Evolutionary conservation across 352 stramenopile genomes (phyloP).

Genomic region (Phytophthora litchii): DNA sequence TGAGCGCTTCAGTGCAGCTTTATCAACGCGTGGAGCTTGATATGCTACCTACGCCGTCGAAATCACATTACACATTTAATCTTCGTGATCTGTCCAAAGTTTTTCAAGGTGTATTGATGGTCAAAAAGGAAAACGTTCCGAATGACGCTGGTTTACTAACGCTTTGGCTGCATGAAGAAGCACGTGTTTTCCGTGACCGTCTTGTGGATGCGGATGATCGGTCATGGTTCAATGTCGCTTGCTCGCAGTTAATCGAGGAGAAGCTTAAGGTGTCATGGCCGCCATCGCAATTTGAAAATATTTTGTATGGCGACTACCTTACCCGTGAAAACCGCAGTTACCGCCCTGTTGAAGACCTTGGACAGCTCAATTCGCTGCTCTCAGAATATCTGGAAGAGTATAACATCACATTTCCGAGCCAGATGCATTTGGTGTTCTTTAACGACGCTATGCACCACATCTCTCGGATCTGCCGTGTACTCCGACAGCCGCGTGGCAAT

Average conservation of each 20-base stretch:
- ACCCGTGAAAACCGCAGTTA: slow-evolving; percentile 83
- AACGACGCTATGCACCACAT: slow-evolving; percentile 95
- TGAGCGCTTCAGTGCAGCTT: slow-evolving; percentile 86
- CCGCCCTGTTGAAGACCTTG: slow-evolving; percentile 67
- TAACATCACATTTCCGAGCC: slow-evolving; percentile 92
- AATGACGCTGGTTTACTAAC: slow-evolving; percentile 80
- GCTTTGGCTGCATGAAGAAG: slow-evolving; percentile 93
- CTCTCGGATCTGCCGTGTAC: slow-evolving; percentile 91
- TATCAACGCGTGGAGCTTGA: slow-evolving; percentile 90
- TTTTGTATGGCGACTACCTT: slow-evolving; percentile 93
- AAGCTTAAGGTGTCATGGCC: slow-evolving; percentile 68
- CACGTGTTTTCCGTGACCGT: slow-evolving; percentile 92
- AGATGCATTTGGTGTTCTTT: slow-evolving; percentile 97
- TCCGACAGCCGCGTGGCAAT: slow-evolving; percentile 92
- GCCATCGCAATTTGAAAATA: slow-evolving; percentile 71
- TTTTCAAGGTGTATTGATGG: slow-evolving; percentile 94
- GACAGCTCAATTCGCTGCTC: slow-evolving; percentile 77
- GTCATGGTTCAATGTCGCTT: slow-evolving; percentile 85
- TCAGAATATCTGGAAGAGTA: slow-evolving; percentile 94
- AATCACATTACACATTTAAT: slow-evolving; percentile 96
- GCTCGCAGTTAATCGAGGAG: slow-evolving; percentile 73
- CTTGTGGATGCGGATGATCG: slow-evolving; percentile 89
- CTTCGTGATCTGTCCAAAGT: slow-evolving; percentile 93
- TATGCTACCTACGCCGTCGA: slow-evolving; percentile 91
- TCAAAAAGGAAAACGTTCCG: slow-evolving; percentile 77